These are phyloP conservation scores for Fraxinus cuspidata DNA, from an alignment of 257 asterid genomes.

Conservation along the genomic window DNA sequence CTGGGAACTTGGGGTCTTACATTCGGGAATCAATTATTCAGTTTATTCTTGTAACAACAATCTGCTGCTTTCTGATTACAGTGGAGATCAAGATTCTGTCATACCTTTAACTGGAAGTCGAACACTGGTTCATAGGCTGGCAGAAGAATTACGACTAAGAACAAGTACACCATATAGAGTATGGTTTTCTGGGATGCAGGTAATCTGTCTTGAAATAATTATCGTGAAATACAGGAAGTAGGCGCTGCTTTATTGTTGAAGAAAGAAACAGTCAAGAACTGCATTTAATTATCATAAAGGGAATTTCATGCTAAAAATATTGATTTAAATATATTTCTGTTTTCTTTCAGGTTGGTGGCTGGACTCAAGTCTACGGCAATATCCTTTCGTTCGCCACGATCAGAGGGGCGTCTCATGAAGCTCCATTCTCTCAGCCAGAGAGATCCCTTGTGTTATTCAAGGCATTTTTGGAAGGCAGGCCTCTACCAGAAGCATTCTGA, in stretches of 20 bases:
- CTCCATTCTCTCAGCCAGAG: slow-evolving; percentile 1
- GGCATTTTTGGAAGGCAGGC: background rate
- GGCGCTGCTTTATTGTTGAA: too few relatives aligned
- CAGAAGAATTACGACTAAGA: background rate
- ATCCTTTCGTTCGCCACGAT: background rate
- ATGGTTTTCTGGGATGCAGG: background rate
- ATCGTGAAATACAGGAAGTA: too few relatives aligned
- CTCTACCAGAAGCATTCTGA: background rate
- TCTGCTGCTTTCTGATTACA: background rate
- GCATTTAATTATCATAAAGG: too few relatives aligned
- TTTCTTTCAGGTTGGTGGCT: background rate
- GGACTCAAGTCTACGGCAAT: background rate
- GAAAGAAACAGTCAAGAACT: too few relatives aligned
- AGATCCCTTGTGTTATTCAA: background rate
- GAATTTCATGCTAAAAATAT: too few relatives aligned
- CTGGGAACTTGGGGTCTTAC: too few relatives aligned
- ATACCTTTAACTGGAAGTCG: background rate
- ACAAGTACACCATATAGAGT: background rate
- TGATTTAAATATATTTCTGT: too few relatives aligned
- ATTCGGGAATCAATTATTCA: too few relatives aligned
- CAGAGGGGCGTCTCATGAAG: background rate
- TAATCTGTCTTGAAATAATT: too few relatives aligned
- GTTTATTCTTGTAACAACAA: background rate
- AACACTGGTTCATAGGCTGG: background rate
- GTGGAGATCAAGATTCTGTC: slow-evolving; percentile 6